Conservation (phyloP, 768 basidiomycete genomes). For the Mycena indigotica region DNA sequence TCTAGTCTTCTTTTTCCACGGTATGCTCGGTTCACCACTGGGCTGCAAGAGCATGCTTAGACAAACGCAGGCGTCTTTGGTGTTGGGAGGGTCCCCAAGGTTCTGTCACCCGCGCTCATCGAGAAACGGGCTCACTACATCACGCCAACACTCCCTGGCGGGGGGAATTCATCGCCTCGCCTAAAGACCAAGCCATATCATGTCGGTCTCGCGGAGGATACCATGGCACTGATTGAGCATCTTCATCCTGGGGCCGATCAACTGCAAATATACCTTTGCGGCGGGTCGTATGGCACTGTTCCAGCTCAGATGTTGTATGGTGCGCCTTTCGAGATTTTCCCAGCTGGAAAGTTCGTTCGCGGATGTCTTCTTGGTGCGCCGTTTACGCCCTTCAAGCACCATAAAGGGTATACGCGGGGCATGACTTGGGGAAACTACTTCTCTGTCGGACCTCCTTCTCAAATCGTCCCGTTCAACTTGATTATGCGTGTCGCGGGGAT, state of each 20-base stretch:
- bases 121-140: slow-evolving; percentile 48
- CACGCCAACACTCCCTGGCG: slow-evolving; percentile 58
- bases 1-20: slow-evolving; percentile 58
- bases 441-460: slow-evolving; percentile 45
- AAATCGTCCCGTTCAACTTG: slow-evolving; percentile 44
- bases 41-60: too few species aligned
- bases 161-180: slow-evolving; percentile 54
- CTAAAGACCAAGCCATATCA: slow-evolving; percentile 37
- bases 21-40: too few species aligned
- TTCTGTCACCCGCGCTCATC: slow-evolving; percentile 35
- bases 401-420: slow-evolving; percentile 46
- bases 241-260: slow-evolving; percentile 46
- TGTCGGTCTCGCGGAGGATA: slow-evolving; percentile 45
- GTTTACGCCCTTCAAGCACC: slow-evolving; percentile 47
- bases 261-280: slow-evolving; percentile 52
- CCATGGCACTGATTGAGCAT: slow-evolving; percentile 49
- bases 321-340: slow-evolving; percentile 52
- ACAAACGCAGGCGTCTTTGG: too few species aligned
- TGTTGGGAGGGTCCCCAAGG: slow-evolving; percentile 44
- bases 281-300: slow-evolving; percentile 56
- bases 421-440: slow-evolving; percentile 54
- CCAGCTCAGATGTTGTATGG: slow-evolving; percentile 61
- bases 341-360: slow-evolving; percentile 46
- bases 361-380: slow-evolving; percentile 52
- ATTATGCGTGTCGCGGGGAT: slow-evolving; percentile 35